Conservation (phyloP, 73 alveolate genomes). For the Tetrahymena malaccensis region DNA sequence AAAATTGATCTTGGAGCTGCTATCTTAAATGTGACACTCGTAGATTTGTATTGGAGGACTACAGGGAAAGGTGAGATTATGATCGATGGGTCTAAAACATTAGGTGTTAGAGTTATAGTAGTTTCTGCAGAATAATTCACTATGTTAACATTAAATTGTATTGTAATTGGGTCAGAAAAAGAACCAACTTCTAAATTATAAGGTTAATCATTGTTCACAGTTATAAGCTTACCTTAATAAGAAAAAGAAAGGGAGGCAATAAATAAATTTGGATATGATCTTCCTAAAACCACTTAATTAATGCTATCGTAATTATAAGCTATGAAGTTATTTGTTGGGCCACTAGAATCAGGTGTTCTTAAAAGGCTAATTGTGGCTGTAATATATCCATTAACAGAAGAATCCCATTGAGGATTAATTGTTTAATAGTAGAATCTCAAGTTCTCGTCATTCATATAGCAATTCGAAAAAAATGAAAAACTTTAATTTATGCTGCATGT, state of each 20-base stretch:
- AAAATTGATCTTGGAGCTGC: constrained; percentile 40
- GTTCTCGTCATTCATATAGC: constrained; percentile 16
- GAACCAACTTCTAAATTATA: constrained; percentile 36
- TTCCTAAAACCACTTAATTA: constrained; percentile 23
- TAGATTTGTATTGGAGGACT: background rate
- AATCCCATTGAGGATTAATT: constrained; percentile 25
- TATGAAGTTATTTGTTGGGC: constrained; percentile 27
- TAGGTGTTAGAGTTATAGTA: constrained; percentile 34
- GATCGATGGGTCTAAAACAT: constrained; percentile 19
- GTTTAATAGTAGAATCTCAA: constrained; percentile 20
- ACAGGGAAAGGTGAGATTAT: constrained; percentile 34
- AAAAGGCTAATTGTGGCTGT: background rate
- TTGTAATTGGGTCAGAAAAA: constrained; percentile 16
- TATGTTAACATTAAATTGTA: background rate
- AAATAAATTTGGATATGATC: constrained; percentile 28
- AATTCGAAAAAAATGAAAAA: constrained; percentile 33
- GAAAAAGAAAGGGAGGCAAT: background rate
- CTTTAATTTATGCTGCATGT: constrained; percentile 5
- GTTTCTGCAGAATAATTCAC: constrained; percentile 1
- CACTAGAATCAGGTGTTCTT: constrained; percentile 26
- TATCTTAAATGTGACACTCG: constrained; percentile 1
- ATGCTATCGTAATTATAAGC: constrained; percentile 19
- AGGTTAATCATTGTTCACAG: constrained; percentile 13
- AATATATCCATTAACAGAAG: background rate
- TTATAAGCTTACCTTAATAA: constrained; percentile 23